A percentile compares a stretch with the other conserved stretches of the same genome.
Evolutionary conservation across 2,329 filamentous ascomycete genomes (phyloP).

Genomic region (Aspergillus arachidicola): DNA sequence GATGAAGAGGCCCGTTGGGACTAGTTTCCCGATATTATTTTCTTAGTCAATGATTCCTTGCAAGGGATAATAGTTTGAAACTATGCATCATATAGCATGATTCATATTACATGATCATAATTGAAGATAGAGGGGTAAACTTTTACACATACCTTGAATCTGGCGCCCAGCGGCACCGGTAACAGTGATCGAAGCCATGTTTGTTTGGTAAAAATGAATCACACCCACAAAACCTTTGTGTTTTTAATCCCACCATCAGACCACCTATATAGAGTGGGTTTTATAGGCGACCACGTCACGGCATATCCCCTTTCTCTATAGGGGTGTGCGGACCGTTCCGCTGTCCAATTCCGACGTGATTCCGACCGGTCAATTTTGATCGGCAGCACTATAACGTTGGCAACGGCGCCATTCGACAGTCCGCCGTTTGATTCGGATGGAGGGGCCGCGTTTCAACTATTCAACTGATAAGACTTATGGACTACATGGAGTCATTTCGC

Average conservation of each 20-base stretch:
- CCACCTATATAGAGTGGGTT: background rate
- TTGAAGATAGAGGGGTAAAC: background rate
- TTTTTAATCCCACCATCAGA: background rate
- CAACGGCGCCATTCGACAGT: background rate
- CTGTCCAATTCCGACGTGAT: background rate
- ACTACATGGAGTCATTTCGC: background rate
- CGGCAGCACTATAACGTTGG: background rate
- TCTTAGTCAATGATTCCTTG: background rate
- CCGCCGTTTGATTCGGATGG: background rate
- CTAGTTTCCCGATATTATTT: slow-evolving; percentile 7
- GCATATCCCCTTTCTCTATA: background rate
- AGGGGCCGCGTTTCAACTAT: background rate
- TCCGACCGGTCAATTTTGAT: background rate
- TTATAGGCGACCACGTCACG: background rate
- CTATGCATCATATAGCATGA: background rate
- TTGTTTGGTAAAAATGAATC: background rate
- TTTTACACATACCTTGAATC: background rate
- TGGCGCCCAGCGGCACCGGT: background rate
- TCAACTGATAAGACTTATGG: background rate
- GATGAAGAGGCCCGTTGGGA: slow-evolving; percentile 32
- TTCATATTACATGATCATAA: background rate
- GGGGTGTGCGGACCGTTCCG: background rate
- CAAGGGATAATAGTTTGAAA: background rate
- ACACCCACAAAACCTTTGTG: background rate
- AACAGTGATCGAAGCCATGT: background rate